Evolutionary conservation across 768 basidiomycete species (phyloP).

Genomic region (Boletus rubescentipes): DNA sequence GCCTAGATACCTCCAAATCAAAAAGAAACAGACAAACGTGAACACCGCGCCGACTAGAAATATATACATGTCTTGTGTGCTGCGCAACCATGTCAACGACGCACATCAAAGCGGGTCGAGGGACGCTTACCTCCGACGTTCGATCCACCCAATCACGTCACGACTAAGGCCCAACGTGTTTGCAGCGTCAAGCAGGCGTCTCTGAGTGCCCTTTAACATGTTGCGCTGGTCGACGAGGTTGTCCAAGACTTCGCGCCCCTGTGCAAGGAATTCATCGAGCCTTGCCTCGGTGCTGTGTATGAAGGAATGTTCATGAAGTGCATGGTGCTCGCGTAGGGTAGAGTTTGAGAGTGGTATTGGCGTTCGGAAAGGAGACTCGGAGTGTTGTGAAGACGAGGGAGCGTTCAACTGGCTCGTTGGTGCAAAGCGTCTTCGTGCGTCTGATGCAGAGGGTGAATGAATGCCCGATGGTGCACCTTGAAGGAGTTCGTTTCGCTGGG

Average conservation of each 20-base stretch:
- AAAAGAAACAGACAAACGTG: conserved; percentile 91
- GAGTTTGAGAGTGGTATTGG: conserved; percentile 54
- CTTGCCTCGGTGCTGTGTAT: conserved; percentile 77
- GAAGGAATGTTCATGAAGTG: conserved; percentile 87
- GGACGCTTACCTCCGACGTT: conserved; percentile 72
- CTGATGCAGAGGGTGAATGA: conserved; percentile 34
- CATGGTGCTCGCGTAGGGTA: conserved; percentile 68
- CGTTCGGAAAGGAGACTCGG: conserved; percentile 85
- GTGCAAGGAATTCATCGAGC: conserved; percentile 88
- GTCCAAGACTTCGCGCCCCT: conserved; percentile 88
- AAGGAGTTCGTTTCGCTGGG: conserved; percentile 66
- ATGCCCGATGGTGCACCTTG: conserved; percentile 41
- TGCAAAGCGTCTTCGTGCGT: conserved; percentile 66
- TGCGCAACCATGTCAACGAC: conserved; percentile 32
- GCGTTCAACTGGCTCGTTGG: conserved; percentile 33
- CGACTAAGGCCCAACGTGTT: conserved; percentile 93
- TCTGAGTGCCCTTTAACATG: conserved; percentile 93
- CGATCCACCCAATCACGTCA: conserved; percentile 97
- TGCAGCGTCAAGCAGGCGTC: conserved; percentile 81
- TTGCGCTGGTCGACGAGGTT: conserved; percentile 91
- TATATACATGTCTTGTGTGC: conserved; percentile 95
- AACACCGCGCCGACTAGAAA: conserved; percentile 81
- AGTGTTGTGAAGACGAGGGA: conserved; percentile 53
- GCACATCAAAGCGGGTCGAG: neutral
- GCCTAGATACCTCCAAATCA: conserved; percentile 91